Base-by-base conservation (phyloP, 495 filamentous ascomycete species). In the Aspergillus indologenus region DNA sequence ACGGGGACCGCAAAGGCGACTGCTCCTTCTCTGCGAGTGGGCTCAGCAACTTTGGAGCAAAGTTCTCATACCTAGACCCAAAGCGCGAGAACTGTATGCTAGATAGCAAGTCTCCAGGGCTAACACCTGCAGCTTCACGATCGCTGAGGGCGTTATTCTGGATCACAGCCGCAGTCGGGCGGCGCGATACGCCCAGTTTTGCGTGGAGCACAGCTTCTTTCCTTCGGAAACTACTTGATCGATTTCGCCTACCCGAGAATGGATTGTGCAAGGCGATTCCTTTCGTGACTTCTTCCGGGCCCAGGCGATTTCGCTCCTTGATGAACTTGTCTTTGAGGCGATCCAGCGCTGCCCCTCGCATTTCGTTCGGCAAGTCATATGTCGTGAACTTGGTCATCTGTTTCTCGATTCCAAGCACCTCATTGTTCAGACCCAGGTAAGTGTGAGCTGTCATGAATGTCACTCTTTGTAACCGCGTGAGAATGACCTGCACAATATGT, bases 201-300 rank as follows among this genome's bases (percentile, higher is more conserved):
- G 85, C 81, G 59, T 94, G 88, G 29, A 90, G 68, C n/a, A 84
- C 83, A 23, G 89, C 89, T 57, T 96, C 93, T 65, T 91, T 96
- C 49, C 92, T 79, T 2, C 96, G 75, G 45, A 82, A 85, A 20
- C 83, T 87, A 60, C 85, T 89, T 3, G 92, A 91, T 45, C 89
- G 82, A 60, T 83, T 83, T 61, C 87, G 84, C 45, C 84, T 83
- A 45, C 81, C 78, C 23, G 81, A 79, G 17, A 81, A 83, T 0
- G 87, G 85, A 62, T 98, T 98, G 68, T 98, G 95, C 31, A 98
- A 76, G 7, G 95, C 95, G 64, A 98, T 98, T 17, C 95, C 94
- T 73, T 98, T 98, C 59, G 85, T 87, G 19, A 86, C 81, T 57
- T 98, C 93, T 67, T 96, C 91, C 0, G 84, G 81, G 3, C 89